Conservation (phyloP, 1,284 basidiomycete genomes). For the Volvariella volvacea region DNA sequence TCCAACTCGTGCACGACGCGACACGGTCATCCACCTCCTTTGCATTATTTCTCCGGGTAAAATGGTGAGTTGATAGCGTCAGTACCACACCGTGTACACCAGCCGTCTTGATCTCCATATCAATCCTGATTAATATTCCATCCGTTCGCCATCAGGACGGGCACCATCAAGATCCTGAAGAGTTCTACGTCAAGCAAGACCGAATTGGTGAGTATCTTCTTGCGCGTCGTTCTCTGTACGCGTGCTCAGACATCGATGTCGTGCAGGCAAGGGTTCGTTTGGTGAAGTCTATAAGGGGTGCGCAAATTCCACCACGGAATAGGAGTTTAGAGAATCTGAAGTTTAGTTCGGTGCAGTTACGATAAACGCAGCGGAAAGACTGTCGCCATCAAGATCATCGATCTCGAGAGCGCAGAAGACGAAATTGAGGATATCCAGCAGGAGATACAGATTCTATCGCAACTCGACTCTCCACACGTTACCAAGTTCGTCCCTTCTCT, state of each 20-base stretch:
- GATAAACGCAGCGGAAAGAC: constrained; percentile 90
- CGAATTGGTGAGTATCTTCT: constrained; percentile 69
- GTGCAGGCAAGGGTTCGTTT: constrained; percentile 88
- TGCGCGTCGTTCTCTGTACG: constrained; percentile 9
- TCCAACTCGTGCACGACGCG: constrained; percentile 25
- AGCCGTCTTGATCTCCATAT: neutral
- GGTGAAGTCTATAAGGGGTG: constrained; percentile 96
- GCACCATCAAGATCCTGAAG: constrained; percentile 81
- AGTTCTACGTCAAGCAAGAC: constrained; percentile 94
- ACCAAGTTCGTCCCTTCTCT: constrained; percentile 66
- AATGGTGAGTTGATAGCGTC: constrained; percentile 23
- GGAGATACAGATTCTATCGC: constrained; percentile 98
- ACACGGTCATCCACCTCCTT: constrained; percentile 20
- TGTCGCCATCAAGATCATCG: constrained; percentile 98
- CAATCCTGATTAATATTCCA: constrained; percentile 14
- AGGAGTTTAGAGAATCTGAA: constrained; percentile 4
- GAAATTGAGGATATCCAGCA: constrained; percentile 99
- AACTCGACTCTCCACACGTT: constrained; percentile 92
- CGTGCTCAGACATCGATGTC: constrained; percentile 4
- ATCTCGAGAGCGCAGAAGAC: constrained; percentile 97
- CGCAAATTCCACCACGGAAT: constrained; percentile 1
- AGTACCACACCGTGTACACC: constrained; percentile 14
- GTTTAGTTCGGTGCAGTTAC: constrained; percentile 45
- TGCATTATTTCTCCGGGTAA: constrained; percentile 14
- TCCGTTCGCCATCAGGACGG: constrained; percentile 43